Base-by-base conservation (phyloP, 2,329 filamentous ascomycete genomes). In the Penicillium decumbens region DNA sequence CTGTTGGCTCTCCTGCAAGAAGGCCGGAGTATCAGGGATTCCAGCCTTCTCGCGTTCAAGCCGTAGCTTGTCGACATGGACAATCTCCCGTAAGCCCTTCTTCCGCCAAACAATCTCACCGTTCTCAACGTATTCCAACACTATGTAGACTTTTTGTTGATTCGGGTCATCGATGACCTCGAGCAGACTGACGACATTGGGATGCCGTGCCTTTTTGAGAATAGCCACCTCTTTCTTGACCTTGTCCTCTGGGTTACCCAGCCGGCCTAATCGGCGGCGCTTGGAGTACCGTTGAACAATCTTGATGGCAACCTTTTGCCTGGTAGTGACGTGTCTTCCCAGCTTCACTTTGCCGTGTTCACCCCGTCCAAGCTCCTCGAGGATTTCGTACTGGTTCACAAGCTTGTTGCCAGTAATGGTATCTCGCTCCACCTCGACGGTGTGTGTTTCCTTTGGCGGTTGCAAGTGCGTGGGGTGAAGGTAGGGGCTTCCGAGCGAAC, bases 341-440 rank as follows among this genome's bases (percentile, higher is more conserved):
- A 96, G 79, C 73, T 98, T 98, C 65, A 98, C 93, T 75, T 97
- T 98, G 64, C 93, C 93, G 68, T 98, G 93, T 63, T 95, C 89
- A 43, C 93, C 93, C 51, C 93, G 87, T 47, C 93, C 93, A 46
- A 98, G 88, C 72, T 98, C 93, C 69, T 95, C 88, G 57, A 97
- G 87, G 61, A 98, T 89, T 71, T 96, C 89, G 73, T 98, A 98
- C 66, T 96, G 88, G 65, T 98, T 98, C 77, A 98, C 95, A 45
- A 91, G 80, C 74, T 98, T 98, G 55, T 93, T 88, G 51, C 93
- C 93, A 4, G 92, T 95, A 55, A 89, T 80, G 46, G 82, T 82
- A 69, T 97, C 90, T 55, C 91, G 85, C 64, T 97, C 92, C 60
- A 96, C 89, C 63, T 91, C 85, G 45, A 89, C 91, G 55, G 91